phyloP scores from a whole-genome alignment of 768 basidiomycete species.

The Boletus eberwhitei region DNA sequence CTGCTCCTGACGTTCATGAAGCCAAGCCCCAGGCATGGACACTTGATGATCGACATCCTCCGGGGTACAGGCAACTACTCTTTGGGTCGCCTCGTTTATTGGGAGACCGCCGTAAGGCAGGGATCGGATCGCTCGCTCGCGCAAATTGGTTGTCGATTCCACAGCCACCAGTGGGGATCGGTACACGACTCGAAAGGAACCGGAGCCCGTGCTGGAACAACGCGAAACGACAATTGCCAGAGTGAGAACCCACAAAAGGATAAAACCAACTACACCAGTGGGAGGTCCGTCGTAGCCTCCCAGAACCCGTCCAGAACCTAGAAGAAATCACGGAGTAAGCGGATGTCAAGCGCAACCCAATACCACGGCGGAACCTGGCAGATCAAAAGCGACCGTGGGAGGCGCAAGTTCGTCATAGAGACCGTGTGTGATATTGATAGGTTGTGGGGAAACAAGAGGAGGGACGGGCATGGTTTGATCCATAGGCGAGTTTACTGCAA shows the following conservation, averaged over 20 bases:
- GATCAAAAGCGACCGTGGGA: neutral
- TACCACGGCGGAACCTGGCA: neutral
- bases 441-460: neutral
- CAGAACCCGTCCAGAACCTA: neutral
- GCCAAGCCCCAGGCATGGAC: conserved; percentile 6
- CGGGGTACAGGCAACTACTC: neutral
- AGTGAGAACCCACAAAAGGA: conserved; percentile 4
- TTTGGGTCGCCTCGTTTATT: neutral
- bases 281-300: neutral
- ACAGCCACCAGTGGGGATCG: neutral
- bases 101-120: neutral
- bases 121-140: neutral
- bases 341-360: neutral
- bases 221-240: neutral
- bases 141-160: neutral
- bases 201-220: neutral
- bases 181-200: neutral
- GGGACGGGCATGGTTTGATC: neutral
- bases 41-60: neutral
- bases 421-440: conserved; percentile 1
- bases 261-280: neutral
- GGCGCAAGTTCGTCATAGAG: neutral
- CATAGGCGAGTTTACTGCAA: neutral
- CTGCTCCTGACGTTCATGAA: neutral
- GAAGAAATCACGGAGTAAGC: neutral